A percentile compares a stretch with the other conserved stretches of the same genome.
phyloP scores from a whole-genome alignment of 352 stramenopile genomes.

The Phytophthora fragariaefolia region DNA sequence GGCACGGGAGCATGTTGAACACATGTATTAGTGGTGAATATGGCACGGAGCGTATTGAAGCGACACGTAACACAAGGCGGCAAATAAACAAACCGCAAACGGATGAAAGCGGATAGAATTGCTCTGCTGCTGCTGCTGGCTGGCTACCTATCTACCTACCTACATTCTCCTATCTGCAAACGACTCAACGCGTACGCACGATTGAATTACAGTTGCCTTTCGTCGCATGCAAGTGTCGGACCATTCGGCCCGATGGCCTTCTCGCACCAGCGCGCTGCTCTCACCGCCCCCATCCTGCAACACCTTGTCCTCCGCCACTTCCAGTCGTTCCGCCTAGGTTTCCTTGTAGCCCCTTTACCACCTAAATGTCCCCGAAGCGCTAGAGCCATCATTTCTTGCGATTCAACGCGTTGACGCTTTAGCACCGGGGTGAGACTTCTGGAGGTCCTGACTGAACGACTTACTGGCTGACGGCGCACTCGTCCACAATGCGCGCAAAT shows the following conservation, averaged over 20 bases:
- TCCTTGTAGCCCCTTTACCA: constrained; percentile 18
- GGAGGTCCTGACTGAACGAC: constrained; percentile 18
- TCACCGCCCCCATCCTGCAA: constrained; percentile 17
- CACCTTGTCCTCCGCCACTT: constrained; percentile 32
- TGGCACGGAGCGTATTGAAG: constrained; percentile 7
- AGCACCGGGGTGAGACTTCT: constrained; percentile 13
- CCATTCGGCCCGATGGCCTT: constrained; percentile 17
- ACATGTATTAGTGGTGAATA: too few relatives aligned
- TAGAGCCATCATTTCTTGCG: constrained; percentile 29
- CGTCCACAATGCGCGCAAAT: constrained; percentile 88
- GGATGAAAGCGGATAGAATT: constrained; percentile 35
- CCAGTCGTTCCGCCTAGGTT: constrained; percentile 28
- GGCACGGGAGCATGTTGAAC: too few relatives aligned
- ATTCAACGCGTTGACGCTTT: constrained; percentile 28
- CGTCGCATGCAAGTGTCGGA: constrained; percentile 22
- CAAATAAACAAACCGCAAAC: constrained; percentile 30
- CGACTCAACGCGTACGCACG: constrained; percentile 25
- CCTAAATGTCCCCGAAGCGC: constrained; percentile 14
- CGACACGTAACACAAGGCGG: neutral
- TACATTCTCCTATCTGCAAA: constrained; percentile 30
- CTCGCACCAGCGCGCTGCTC: constrained; percentile 24
- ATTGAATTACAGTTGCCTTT: constrained; percentile 27
- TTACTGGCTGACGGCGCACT: constrained; percentile 70
- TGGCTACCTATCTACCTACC: constrained; percentile 41
- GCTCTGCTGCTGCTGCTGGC: constrained; percentile 32